phyloP scores from a whole-genome alignment of 257 asterid species.

The Rehmannia glutinosa region DNA sequence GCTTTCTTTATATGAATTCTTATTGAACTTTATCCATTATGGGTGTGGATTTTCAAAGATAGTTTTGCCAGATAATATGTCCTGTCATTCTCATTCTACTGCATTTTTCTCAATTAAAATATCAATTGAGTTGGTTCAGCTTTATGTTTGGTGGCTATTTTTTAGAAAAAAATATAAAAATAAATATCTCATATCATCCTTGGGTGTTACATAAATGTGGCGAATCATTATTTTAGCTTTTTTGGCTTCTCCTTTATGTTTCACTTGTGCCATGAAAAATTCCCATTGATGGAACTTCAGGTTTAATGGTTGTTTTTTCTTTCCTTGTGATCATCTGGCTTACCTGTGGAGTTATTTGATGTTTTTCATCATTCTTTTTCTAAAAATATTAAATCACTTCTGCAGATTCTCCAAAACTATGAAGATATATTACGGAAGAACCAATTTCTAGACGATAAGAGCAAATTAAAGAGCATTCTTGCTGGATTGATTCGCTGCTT shows the following conservation, averaged over 20 bases:
- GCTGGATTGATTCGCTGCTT: conserved; percentile 79
- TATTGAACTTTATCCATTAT: background rate
- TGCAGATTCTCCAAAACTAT: conserved; percentile 79
- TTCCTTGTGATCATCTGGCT: too few relatives aligned
- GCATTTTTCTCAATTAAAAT: background rate
- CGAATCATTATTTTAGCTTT: background rate
- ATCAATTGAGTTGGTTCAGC: background rate
- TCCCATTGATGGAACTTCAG: background rate
- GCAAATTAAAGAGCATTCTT: conserved; percentile 62
- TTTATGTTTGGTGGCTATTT: background rate
- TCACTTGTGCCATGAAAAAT: background rate
- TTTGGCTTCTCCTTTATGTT: background rate
- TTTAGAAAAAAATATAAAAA: background rate
- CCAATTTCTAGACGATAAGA: conserved; percentile 72
- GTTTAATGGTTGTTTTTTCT: too few relatives aligned
- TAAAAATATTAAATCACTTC: background rate
- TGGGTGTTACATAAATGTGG: conserved; percentile 7
- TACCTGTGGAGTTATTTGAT: too few relatives aligned
- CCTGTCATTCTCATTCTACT: conserved; percentile 11
- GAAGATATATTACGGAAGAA: conserved; percentile 63
- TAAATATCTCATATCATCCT: background rate
- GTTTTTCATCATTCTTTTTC: background rate
- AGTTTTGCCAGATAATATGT: background rate
- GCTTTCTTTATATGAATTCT: background rate
- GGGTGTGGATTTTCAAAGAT: background rate